Conservation (phyloP, 805 yeast genomes). For the Tanozyma kutaoensis region DNA sequence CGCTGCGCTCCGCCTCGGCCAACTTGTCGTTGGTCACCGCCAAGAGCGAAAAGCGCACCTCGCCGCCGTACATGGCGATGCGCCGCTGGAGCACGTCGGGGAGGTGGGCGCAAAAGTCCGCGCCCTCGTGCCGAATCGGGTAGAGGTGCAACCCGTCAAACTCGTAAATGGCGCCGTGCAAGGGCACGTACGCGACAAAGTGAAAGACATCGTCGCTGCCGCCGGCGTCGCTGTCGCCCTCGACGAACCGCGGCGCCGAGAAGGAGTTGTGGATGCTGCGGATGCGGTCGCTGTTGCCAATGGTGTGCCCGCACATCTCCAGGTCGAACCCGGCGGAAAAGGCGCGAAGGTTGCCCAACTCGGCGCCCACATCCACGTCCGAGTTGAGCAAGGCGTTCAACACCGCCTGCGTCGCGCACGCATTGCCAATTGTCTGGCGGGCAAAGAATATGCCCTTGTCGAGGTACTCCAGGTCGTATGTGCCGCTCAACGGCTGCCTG, state of each 20-base stretch:
- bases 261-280: conserved; percentile 50
- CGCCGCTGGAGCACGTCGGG: conserved; percentile 33
- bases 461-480: conserved; percentile 20
- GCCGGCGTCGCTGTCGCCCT: conserved; percentile 24
- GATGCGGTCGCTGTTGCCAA: conserved; percentile 44
- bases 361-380: conserved; percentile 32
- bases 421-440: conserved; percentile 49
- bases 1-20: conserved; percentile 16
- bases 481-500: conserved; percentile 30
- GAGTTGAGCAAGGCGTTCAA: conserved; percentile 38
- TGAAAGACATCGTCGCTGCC: conserved; percentile 31
- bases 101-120: conserved; percentile 30
- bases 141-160: conserved; percentile 46
- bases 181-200: conserved; percentile 40
- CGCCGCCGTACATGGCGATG: conserved; percentile 30
- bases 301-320: conserved; percentile 44
- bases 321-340: conserved; percentile 44
- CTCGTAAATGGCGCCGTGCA: conserved; percentile 37
- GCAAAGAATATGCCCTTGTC: conserved; percentile 40
- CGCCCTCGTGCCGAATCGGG: conserved; percentile 38
- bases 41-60: conserved; percentile 42
- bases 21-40: conserved; percentile 42
- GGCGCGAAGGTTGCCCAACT: conserved; percentile 30
- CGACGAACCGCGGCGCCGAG: conserved; percentile 37
- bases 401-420: conserved; percentile 67